Evolutionary conservation across 192 early-diverging fungal species (phyloP).

Genomic region (Allomyces macrogynus): DNA sequence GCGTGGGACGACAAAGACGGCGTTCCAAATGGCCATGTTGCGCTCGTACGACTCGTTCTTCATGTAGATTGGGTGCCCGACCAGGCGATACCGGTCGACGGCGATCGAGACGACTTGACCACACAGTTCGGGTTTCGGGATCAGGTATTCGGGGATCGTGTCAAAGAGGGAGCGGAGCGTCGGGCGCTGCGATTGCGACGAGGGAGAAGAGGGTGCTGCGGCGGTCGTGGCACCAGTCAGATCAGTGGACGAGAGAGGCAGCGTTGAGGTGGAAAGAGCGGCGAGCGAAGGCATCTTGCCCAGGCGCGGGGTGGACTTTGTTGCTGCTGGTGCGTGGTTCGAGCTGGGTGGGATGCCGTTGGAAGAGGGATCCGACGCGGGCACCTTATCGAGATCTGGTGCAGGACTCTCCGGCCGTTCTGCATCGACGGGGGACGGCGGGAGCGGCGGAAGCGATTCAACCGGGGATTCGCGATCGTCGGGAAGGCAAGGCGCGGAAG

Average conservation of each 20-base stretch:
- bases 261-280: neutral
- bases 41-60: conserved; percentile 41
- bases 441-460: too few species aligned
- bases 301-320: neutral
- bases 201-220: neutral
- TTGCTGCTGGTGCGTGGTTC: neutral
- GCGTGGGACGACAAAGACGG: conserved; percentile 83
- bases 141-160: conserved; percentile 57
- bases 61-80: conserved; percentile 58
- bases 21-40: conserved; percentile 77
- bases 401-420: too few species aligned
- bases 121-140: conserved; percentile 60
- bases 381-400: too few species aligned
- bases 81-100: conserved; percentile 43
- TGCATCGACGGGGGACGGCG: too few species aligned
- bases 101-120: conserved; percentile 52
- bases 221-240: neutral
- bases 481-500: too few species aligned
- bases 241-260: neutral
- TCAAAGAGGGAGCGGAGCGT: conserved; percentile 45
- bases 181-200: conserved; percentile 1
- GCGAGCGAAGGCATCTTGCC: too few species aligned
- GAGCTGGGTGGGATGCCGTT: neutral
- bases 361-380: too few species aligned
- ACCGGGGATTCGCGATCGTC: too few species aligned